Evolutionary conservation across 805 yeast species (phyloP).

Genomic region (Pichia occidentalis): DNA sequence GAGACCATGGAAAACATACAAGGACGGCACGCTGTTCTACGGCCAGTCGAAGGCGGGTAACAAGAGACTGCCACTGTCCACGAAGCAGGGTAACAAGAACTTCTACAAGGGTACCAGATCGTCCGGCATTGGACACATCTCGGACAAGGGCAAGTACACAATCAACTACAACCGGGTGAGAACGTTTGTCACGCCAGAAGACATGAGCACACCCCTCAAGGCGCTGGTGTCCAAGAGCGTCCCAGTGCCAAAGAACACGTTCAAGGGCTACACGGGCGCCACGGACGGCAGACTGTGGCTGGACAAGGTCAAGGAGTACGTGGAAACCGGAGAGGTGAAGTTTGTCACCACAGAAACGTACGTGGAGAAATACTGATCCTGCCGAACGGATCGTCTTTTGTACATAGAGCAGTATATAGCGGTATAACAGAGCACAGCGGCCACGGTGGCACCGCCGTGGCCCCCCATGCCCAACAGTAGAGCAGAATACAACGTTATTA

Average conservation of each 20-base stretch:
- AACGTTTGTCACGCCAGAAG: slow-evolving; percentile 77
- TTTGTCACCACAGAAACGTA: slow-evolving; percentile 23
- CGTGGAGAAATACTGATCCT: slow-evolving; percentile 28
- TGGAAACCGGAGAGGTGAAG: slow-evolving; percentile 61
- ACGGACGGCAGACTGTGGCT: slow-evolving; percentile 68
- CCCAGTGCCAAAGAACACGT: slow-evolving; percentile 64
- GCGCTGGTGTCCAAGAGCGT: slow-evolving; percentile 74
- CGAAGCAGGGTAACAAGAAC: slow-evolving; percentile 91
- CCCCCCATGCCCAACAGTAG: too few species aligned
- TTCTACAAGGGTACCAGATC: slow-evolving; percentile 96
- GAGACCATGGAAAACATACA: slow-evolving; percentile 85
- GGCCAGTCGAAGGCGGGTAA: slow-evolving; percentile 75
- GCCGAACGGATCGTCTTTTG: too few species aligned
- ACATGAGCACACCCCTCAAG: slow-evolving; percentile 37
- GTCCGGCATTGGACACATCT: slow-evolving; percentile 77
- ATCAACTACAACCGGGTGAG: slow-evolving; percentile 83
- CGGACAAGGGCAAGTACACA: slow-evolving; percentile 64
- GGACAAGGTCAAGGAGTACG: slow-evolving; percentile 65
- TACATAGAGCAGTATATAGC: too few species aligned
- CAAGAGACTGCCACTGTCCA: slow-evolving; percentile 75
- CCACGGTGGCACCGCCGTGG: too few species aligned
- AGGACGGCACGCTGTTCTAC: slow-evolving; percentile 79
- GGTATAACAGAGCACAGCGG: too few species aligned
- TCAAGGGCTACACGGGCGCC: slow-evolving; percentile 59
- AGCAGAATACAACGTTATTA: too few species aligned